Percentiles rank a stretch among this genome's conserved stretches.
Evolutionary conservation across 176 grass and related monocot species (phyloP).

Genomic region (Musa acuminata): DNA sequence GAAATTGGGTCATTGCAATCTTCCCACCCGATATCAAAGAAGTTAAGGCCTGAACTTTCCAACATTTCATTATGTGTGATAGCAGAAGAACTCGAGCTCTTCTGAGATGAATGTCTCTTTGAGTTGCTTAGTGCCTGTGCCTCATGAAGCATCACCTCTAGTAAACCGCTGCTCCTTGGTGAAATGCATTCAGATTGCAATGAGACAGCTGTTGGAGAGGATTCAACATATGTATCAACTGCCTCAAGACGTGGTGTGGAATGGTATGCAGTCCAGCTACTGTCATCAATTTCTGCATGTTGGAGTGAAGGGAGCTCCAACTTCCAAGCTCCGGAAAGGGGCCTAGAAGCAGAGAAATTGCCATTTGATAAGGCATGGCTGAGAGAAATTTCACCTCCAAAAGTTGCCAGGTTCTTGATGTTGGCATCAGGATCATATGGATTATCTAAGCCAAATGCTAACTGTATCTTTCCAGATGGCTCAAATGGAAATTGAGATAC

Average conservation of each 20-base stretch:
- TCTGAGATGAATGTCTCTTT: conserved; percentile 38
- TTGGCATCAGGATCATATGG: conserved; percentile 46
- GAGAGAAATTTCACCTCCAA: conserved; percentile 35
- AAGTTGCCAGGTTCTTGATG: conserved; percentile 44
- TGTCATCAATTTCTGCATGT: conserved; percentile 76
- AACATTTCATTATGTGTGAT: conserved; percentile 35
- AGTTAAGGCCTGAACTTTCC: conserved; percentile 35
- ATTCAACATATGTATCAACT: conserved; percentile 47
- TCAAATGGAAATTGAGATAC: conserved; percentile 39
- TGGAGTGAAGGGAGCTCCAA: conserved; percentile 99
- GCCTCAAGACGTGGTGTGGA: conserved; percentile 45
- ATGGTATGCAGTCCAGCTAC: conserved; percentile 43
- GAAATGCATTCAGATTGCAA: conserved; percentile 50
- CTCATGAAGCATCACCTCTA: conserved; percentile 74
- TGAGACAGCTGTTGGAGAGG: conserved; percentile 36
- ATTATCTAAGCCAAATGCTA: conserved; percentile 42
- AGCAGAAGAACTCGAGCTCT: conserved; percentile 56
- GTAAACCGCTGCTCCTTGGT: conserved; percentile 51
- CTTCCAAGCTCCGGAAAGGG: conserved; percentile 58
- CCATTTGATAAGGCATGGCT: conserved; percentile 83
- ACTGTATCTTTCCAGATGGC: conserved; percentile 26
- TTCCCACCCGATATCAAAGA: conserved; percentile 39
- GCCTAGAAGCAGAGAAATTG: conserved; percentile 80
- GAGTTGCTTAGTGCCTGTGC: conserved; percentile 39
- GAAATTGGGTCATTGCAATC: conserved; percentile 25